These are phyloP conservation scores for Penicillium sp. DNA, from an alignment of 2,329 filamentous ascomycete species.

Conservation along the genomic window DNA sequence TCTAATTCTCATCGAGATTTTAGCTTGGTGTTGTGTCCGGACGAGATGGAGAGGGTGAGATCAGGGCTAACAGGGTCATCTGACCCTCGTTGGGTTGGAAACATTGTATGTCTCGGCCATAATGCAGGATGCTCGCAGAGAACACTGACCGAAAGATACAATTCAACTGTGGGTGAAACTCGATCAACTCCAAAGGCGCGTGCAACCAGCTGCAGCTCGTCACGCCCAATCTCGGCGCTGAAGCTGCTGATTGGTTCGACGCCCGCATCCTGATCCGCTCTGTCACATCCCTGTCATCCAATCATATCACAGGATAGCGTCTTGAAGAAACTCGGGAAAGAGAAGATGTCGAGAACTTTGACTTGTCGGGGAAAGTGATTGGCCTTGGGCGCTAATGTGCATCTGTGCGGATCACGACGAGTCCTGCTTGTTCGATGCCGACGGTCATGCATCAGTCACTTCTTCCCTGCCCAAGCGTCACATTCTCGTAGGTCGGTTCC, in stretches of 20 bases:
- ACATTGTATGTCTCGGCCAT: conserved; percentile 10
- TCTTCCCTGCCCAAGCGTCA: conserved; percentile 15
- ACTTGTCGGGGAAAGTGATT: conserved; percentile 9
- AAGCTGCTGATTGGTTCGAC: conserved; percentile 16
- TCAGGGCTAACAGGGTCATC: conserved; percentile 15
- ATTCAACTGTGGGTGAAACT: conserved; percentile 14
- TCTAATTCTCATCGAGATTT: not conserved
- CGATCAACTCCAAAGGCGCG: conserved; percentile 7
- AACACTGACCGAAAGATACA: conserved; percentile 5
- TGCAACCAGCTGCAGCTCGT: conserved; percentile 21
- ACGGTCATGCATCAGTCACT: conserved; percentile 11
- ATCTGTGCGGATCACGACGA: conserved; percentile 18
- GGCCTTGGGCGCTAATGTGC: conserved; percentile 9
- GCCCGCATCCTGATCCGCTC: conserved; percentile 16
- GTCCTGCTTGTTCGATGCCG: conserved; percentile 9
- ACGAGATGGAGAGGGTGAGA: conserved; percentile 1
- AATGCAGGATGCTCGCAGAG: conserved; percentile 4
- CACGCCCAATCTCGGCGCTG: conserved; percentile 16
- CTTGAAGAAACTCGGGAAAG: conserved; percentile 15
- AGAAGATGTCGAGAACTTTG: conserved; percentile 9
- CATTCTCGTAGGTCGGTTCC: conserved; percentile 6
- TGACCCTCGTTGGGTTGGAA: conserved; percentile 9
- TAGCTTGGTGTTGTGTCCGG: not conserved
- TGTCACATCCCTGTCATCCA: conserved; percentile 19
- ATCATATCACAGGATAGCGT: conserved; percentile 13